These are phyloP conservation scores for Drechmeria coniospora DNA, from an alignment of 2,329 filamentous ascomycete species.

Conservation along the genomic window DNA sequence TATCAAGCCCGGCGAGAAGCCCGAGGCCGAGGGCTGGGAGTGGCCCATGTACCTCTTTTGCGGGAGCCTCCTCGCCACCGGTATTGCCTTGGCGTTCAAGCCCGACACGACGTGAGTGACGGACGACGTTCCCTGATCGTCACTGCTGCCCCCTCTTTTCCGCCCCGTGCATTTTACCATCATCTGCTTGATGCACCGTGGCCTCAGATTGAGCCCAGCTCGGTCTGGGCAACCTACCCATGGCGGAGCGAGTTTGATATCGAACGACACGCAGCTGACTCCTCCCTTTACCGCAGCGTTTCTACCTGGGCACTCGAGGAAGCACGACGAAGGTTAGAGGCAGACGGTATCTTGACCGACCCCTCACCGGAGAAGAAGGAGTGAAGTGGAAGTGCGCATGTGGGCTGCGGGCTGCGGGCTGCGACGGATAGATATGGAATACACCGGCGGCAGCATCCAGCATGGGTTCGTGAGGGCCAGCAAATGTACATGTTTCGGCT, in stretches of 20 bases:
- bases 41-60: slow-evolving; percentile 72
- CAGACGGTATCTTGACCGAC: slow-evolving; percentile 83
- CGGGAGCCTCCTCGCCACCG: slow-evolving; percentile 56
- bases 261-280: not conserved
- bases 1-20: slow-evolving; percentile 87
- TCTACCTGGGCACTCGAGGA: slow-evolving; percentile 99
- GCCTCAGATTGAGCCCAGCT: too few relatives aligned
- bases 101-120: slow-evolving; percentile 88
- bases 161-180: too few relatives aligned
- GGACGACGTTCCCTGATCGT: too few relatives aligned
- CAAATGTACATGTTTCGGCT: slow-evolving; percentile 18
- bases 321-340: slow-evolving; percentile 85
- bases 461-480: slow-evolving; percentile 1
- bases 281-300: slow-evolving; percentile 45
- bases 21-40: slow-evolving; percentile 95
- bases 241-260: not conserved
- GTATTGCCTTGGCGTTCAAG: slow-evolving; percentile 84
- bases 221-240: too few relatives aligned
- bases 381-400: slow-evolving; percentile 8
- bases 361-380: slow-evolving; percentile 44
- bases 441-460: not conserved
- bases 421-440: slow-evolving; percentile 2
- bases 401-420: too few relatives aligned
- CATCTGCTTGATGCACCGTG: too few relatives aligned
- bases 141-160: too few relatives aligned